Base-by-base conservation (phyloP, 2,329 filamentous ascomycete genomes). In the Hypoxylon sp. region DNA sequence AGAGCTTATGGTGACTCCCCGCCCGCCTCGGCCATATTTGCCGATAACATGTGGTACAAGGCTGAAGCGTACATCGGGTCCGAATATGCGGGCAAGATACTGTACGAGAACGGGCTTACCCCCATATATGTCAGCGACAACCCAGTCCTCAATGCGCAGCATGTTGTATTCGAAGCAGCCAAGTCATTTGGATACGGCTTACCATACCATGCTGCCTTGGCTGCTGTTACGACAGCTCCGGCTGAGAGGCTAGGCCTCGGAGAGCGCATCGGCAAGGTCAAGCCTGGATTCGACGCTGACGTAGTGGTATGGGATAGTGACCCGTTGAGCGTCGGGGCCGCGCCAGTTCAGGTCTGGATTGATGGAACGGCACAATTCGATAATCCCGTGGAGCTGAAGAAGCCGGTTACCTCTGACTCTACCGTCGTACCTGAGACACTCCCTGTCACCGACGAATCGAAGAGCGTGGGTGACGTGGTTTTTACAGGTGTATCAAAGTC, bases 1-100 rank as follows among this genome's bases (percentile, higher is more conserved):
- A 78, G 83, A 45, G 80, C 81, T 0, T 86, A 79, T 74, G 83
- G 83, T 11, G 79, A 77, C 10, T 77, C 78, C 0, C 72, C 81
- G 13, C 83, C 81, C n/a, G 82, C 80, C 3, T 82, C 79, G 13
- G 87, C 83, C n/a, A 75, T 89, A 3, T 90, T 90, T 65, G 87
- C 88, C 8, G 87, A 90, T 67, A 88, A 87, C 69, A 89, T 89
- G 84, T 88, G 83, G 70, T 90, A 89, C 79, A 89, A 90, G 73
- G 78, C 82, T 1, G 88, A 90, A 73, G 77, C 86, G 0, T 88
- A 87, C 64, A 76, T 83, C 3, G 87, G 81, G 0, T 88, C 85
- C 9, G 85, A 89, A 69, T 83, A 83, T 57, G 87, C 87, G 1
- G 87, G 87, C 21, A 89, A 88, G 69, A 79, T 85, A 3, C 78